These are phyloP conservation scores for Suillus fuscotomentosus DNA, from an alignment of 768 basidiomycete genomes.

Conservation along the genomic window DNA sequence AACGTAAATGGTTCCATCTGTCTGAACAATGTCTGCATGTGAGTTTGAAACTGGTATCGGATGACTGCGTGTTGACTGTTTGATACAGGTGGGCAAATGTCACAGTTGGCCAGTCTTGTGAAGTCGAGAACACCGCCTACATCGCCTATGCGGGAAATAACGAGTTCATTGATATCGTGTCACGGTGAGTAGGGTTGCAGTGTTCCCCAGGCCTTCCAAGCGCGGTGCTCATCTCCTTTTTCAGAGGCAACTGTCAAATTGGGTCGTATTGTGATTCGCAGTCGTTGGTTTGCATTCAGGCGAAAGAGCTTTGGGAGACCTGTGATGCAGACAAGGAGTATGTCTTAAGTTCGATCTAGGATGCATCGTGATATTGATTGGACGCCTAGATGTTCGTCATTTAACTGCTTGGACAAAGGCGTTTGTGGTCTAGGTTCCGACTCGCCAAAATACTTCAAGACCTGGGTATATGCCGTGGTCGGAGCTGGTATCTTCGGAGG, in stretches of 20 bases:
- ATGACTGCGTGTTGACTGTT: background rate
- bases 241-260: conserved; percentile 70
- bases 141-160: conserved; percentile 57
- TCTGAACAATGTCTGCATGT: conserved; percentile 83
- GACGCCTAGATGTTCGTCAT: conserved; percentile 60
- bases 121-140: conserved; percentile 78
- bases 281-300: conserved; percentile 53
- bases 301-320: conserved; percentile 52
- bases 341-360: conserved; percentile 35
- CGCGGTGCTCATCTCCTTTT: background rate
- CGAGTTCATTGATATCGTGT: conserved; percentile 78
- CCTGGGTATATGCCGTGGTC: conserved; percentile 73
- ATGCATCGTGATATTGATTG: conserved; percentile 8
- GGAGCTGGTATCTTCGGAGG: conserved; percentile 71
- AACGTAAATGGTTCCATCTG: conserved; percentile 85
- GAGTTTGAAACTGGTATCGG: conserved; percentile 23
- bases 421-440: conserved; percentile 64
- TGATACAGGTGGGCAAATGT: conserved; percentile 71
- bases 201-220: background rate
- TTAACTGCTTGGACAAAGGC: conserved; percentile 64
- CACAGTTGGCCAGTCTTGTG: conserved; percentile 60
- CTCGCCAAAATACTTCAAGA: conserved; percentile 57
- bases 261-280: conserved; percentile 77
- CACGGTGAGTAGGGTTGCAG: conserved; percentile 49
- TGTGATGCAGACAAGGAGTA: conserved; percentile 67